Conservation (phyloP, 306 rosid genomes). For the Cicer pinnatifidum region DNA sequence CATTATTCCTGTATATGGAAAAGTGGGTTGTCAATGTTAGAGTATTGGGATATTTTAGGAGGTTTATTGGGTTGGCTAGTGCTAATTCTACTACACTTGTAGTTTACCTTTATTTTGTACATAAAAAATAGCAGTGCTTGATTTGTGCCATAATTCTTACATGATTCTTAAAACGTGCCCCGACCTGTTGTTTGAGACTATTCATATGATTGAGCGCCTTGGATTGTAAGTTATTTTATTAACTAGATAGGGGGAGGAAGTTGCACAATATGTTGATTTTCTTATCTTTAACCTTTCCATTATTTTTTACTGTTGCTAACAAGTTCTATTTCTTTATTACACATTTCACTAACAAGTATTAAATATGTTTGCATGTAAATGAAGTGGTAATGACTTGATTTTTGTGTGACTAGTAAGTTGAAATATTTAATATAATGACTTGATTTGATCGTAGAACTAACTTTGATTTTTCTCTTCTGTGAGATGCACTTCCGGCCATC, state of each 20-base stretch:
- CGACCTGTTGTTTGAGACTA: background rate
- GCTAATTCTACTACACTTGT: background rate
- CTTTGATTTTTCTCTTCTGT: constrained; percentile 95
- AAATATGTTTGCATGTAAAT: background rate
- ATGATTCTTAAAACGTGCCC: background rate
- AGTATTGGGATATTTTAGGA: background rate
- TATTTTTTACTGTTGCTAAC: background rate
- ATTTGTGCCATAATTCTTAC: background rate
- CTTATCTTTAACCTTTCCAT: background rate
- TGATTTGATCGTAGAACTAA: constrained; percentile 65
- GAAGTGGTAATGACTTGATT: background rate
- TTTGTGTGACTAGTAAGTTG: background rate
- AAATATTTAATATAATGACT: background rate
- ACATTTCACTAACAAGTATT: background rate
- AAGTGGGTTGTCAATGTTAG: background rate
- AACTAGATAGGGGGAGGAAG: background rate
- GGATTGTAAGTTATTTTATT: background rate
- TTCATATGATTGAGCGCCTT: background rate
- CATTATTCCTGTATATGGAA: background rate
- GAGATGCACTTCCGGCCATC: constrained; percentile 98
- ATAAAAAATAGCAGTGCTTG: background rate
- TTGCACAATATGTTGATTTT: background rate
- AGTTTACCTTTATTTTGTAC: background rate
- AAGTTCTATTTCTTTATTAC: background rate
- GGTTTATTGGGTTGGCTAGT: background rate